A percentile compares a stretch with the other conserved stretches of the same genome.
Evolutionary conservation across 208 protist species (phyloP).

Genomic region (Wallacemonas sp.): DNA sequence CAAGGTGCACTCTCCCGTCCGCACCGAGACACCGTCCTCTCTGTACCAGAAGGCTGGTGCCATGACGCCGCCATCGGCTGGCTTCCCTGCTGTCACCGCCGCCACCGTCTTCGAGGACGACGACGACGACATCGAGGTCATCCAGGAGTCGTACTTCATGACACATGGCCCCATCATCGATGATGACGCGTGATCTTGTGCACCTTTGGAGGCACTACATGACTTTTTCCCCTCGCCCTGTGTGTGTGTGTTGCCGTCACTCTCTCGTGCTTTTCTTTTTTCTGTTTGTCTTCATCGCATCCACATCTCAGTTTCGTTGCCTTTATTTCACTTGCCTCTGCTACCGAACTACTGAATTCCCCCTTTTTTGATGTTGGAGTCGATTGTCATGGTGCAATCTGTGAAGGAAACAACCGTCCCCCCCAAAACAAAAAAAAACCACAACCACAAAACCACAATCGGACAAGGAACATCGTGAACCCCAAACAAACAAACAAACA

Average conservation of each 20-base stretch:
- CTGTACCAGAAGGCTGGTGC: neutral
- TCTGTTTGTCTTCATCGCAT: constrained; percentile 19
- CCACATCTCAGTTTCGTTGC: constrained; percentile 11
- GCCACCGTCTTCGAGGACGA: constrained; percentile 44
- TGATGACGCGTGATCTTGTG: constrained; percentile 64
- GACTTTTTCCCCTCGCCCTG: too few species aligned
- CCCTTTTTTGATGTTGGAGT: constrained; percentile 6
- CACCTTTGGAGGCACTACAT: too few species aligned
- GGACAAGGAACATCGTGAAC: too few species aligned
- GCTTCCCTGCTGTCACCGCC: constrained; percentile 6
- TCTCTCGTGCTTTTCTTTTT: constrained; percentile 20
- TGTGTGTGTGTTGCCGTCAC: too few species aligned
- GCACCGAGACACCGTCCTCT: constrained; percentile 1
- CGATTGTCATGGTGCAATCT: neutral
- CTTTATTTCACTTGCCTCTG: constrained; percentile 11
- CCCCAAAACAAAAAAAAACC: too few species aligned
- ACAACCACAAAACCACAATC: too few species aligned
- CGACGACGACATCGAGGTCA: constrained; percentile 87
- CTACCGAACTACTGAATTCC: constrained; percentile 15
- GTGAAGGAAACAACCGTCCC: too few species aligned
- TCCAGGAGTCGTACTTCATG: constrained; percentile 78
- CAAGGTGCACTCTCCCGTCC: constrained; percentile 1
- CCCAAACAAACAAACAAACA: too few species aligned
- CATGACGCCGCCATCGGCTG: constrained; percentile 12
- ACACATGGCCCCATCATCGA: constrained; percentile 85